Conservation (phyloP, 495 filamentous ascomycete species). For the Diplogelasinospora grovesii region DNA sequence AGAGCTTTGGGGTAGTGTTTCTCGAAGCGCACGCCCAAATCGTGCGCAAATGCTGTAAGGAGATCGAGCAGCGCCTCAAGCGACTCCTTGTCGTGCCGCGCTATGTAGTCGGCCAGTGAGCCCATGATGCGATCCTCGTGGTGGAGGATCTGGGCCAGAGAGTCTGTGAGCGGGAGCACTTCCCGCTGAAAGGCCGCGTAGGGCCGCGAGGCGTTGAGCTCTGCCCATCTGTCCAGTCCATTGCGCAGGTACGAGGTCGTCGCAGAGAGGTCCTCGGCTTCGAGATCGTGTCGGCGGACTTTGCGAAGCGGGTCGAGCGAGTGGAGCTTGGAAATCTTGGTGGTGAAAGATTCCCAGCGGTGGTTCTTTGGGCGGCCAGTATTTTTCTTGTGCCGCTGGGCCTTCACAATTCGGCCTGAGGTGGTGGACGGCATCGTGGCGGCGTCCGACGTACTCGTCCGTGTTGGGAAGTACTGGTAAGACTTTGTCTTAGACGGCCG, state of each 20-base stretch:
- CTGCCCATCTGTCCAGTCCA: conserved; percentile 79
- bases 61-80: conserved; percentile 82
- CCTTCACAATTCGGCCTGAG: conserved; percentile 58
- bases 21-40: conserved; percentile 83
- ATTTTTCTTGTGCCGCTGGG: conserved; percentile 56
- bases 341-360: conserved; percentile 85
- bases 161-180: conserved; percentile 72
- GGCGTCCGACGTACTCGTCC: conserved; percentile 5
- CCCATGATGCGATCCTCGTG: conserved; percentile 78
- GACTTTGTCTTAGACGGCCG: conserved; percentile 3
- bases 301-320: conserved; percentile 81
- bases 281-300: conserved; percentile 74
- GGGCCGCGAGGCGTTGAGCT: conserved; percentile 76
- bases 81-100: conserved; percentile 62
- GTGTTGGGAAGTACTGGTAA: conserved; percentile 6
- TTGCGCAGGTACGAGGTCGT: conserved; percentile 74
- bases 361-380: conserved; percentile 75
- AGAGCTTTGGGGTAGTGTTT: conserved; percentile 71
- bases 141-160: conserved; percentile 83
- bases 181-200: conserved; percentile 70
- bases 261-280: conserved; percentile 61
- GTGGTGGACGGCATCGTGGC: conserved; percentile 47
- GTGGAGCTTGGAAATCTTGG: conserved; percentile 85
- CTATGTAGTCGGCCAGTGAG: conserved; percentile 69
- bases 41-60: conserved; percentile 83